These are phyloP conservation scores for Heliosperma pusillum DNA, from an alignment of 148 eudicot genomes.

Conservation along the genomic window DNA sequence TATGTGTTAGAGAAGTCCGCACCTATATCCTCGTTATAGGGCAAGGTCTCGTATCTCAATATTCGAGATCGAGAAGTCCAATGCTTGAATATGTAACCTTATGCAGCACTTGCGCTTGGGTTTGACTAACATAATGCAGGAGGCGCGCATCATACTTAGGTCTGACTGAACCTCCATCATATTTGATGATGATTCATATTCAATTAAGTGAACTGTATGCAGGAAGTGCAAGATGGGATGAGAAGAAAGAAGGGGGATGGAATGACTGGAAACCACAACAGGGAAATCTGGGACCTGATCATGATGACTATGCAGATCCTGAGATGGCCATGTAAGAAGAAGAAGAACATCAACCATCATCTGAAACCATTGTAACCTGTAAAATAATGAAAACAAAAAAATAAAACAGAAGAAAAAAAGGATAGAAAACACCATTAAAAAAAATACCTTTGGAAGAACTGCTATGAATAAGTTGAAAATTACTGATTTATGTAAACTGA, in stretches of 20 bases:
- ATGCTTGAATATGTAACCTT: neutral
- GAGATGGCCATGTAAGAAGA: slow-evolving; percentile 70
- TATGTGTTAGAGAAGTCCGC: no score
- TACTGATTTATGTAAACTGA: slow-evolving; percentile 16
- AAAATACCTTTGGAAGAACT: neutral
- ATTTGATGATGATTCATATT: neutral
- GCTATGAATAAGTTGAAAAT: slow-evolving; percentile 4
- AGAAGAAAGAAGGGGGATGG: slow-evolving; percentile 81
- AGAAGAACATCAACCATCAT: neutral
- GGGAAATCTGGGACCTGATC: slow-evolving; percentile 70
- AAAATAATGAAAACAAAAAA: neutral
- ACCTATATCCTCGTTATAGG: no score
- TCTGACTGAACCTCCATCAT: no score
- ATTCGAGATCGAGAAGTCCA: neutral
- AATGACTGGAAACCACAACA: slow-evolving; percentile 92
- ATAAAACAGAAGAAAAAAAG: neutral
- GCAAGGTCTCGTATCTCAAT: no score
- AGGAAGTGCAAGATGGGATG: slow-evolving; percentile 93
- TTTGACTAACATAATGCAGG: neutral
- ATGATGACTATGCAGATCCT: slow-evolving; percentile 62
- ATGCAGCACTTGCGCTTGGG: neutral
- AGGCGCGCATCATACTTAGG: neutral
- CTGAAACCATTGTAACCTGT: neutral
- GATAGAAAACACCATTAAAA: neutral
- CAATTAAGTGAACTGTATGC: slow-evolving; percentile 11